Base-by-base conservation (phyloP, 148 eudicot genomes). In the Spergularia bocconei region DNA sequence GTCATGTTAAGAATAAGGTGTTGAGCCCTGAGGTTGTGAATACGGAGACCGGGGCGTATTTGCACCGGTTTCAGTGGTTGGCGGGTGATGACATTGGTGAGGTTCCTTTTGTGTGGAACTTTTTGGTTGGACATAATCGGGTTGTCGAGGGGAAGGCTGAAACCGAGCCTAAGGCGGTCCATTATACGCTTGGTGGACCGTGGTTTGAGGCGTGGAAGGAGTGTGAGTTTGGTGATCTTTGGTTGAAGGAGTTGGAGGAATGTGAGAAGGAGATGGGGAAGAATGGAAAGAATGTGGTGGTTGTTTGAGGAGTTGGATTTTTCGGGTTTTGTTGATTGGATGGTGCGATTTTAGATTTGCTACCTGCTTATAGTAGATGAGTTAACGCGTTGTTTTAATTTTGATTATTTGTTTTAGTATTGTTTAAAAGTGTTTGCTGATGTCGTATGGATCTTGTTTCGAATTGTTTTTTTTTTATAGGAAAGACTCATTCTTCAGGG, bases 121-220 rank as follows among this genome's bases (percentile, higher is more conserved):
- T 94, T 63, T 87, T 94, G 48, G 97, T 94, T 33, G 98, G 97
- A 15, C 97, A 91, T 81, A 91, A 94, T 17, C 70, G 65, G 89
- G 93, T 82, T 70, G 89, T 86, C 0, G 90, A 88, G 69, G 86
- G 86, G 2, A 88, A 91, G 75, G 61, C 74, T 56, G 73, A 59
- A n/a, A 91, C 98, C 1, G 75, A 7, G 7, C 97, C 98, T 0
- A 94, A 80, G 78, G 91, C 96, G 1, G 85, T 94, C 50, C 98
- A 94, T 75, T 94, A 91, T 51, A 94, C 98, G 0, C 90, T 86
- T 0, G 97, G 98, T 2, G 99, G 99, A 9, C 99, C 99, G 0
- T 95, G 99, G 99, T 95, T 95, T 55, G 97, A 95, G 71, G 84
- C 92, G 57, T 91, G 91, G 90, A 95, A 92, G 80, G 87, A 89